phyloP scores from a whole-genome alignment of 1,284 basidiomycete species.

The Ceratobasidium sp. region DNA sequence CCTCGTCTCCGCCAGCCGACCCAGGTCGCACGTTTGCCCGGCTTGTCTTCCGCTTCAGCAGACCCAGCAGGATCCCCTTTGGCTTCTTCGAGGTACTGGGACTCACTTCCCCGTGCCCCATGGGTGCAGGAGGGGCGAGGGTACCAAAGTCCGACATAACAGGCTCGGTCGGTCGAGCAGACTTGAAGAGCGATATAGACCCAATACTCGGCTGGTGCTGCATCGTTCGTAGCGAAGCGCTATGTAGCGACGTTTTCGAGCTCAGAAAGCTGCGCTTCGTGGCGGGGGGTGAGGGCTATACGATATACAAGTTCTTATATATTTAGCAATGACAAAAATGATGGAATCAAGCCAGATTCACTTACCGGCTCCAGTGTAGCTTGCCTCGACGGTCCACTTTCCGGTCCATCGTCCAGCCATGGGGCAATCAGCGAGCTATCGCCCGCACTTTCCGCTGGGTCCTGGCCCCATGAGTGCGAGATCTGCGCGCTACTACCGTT shows the following conservation, averaged over 20 bases:
- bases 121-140: neutral
- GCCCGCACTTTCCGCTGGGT: constrained; percentile 19
- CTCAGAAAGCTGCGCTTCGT: constrained; percentile 41
- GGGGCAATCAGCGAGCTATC: constrained; percentile 38
- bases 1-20: constrained; percentile 28
- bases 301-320: neutral
- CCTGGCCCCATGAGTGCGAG: constrained; percentile 38
- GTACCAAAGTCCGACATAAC: neutral
- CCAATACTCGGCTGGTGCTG: constrained; percentile 38
- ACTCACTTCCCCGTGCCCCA: constrained; percentile 16
- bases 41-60: constrained; percentile 35
- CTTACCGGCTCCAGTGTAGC: constrained; percentile 33
- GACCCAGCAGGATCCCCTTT: constrained; percentile 10
- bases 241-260: constrained; percentile 26
- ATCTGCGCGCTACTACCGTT: constrained; percentile 16
- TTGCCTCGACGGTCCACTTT: neutral
- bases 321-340: neutral
- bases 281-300: constrained; percentile 38
- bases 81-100: constrained; percentile 25
- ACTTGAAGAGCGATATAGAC: constrained; percentile 40
- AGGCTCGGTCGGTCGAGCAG: constrained; percentile 18
- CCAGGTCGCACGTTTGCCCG: constrained; percentile 30
- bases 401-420: constrained; percentile 33
- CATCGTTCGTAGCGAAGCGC: constrained; percentile 9
- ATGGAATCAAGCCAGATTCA: neutral